Conservation (phyloP, 495 filamentous ascomycete genomes). For the Immersiella caudata region DNA sequence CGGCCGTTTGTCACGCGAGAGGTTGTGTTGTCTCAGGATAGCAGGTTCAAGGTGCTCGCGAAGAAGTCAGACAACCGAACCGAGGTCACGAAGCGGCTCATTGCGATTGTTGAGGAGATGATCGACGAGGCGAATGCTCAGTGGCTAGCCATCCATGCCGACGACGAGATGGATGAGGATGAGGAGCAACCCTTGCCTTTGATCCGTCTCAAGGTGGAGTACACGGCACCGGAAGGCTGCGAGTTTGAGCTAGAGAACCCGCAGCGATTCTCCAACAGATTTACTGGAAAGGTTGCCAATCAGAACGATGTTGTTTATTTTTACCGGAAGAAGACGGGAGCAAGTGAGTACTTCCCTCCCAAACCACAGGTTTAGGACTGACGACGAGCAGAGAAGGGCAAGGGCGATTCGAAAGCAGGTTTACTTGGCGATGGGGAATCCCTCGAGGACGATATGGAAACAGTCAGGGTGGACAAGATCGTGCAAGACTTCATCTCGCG, state of each 20-base stretch:
- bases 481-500: constrained; percentile 82
- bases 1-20: constrained; percentile 89
- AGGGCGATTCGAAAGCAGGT: constrained; percentile 41
- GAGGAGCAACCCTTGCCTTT: constrained; percentile 79
- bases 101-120: constrained; percentile 75
- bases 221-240: constrained; percentile 81
- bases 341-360: constrained; percentile 39
- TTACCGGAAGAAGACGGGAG: constrained; percentile 75
- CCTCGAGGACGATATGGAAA: constrained; percentile 63
- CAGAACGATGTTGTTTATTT: constrained; percentile 92
- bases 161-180: constrained; percentile 52
- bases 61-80: constrained; percentile 80
- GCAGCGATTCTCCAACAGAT: constrained; percentile 94
- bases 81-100: constrained; percentile 75
- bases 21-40: constrained; percentile 74
- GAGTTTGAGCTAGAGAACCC: constrained; percentile 93
- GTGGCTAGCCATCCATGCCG: constrained; percentile 74
- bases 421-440: constrained; percentile 64
- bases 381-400: constrained; percentile 31
- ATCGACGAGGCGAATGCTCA: constrained; percentile 81
- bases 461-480: constrained; percentile 82
- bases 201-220: constrained; percentile 88
- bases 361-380: not conserved
- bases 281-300: constrained; percentile 87
- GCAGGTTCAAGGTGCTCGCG: constrained; percentile 72